Evolutionary conservation across 306 rosid genomes (phyloP), one percentile per base, ranked within the genome.

Genomic region (Trifolium dubium): DNA sequence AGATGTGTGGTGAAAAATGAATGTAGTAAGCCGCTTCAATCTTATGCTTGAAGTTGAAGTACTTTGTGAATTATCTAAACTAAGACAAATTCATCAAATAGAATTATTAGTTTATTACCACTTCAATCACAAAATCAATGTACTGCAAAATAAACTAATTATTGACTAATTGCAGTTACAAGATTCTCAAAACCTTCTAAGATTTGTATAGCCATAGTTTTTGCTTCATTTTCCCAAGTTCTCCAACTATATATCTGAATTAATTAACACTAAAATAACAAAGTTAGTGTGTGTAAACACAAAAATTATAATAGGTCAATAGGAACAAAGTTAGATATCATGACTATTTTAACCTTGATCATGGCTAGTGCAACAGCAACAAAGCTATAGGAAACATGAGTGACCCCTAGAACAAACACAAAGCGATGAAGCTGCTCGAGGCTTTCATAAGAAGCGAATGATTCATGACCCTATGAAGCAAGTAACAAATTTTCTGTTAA

Each of bases 161-260:
- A 11, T 56, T 37, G 37, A 19, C 15, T 74, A 55, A 37, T 17
- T 40, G 63, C 15, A 59, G 51, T 67, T 68, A 62, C 72, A 30
- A 8, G 77, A 72, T 64, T 49, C 35, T 82, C 47, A 76, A 66
- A 64, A 93, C 98, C 96, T 81, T 76, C 82, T 73, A 81, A 51
- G 79, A 81, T 79, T 77, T 80, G 86, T 32, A 34, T n/a, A 56
- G 90, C 97, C 29, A 80, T 62, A 31, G 86, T 63, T 76, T 89
- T 88, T 39, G 96, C 97, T 78, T 91, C 97, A 78, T 86, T 87
- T 83, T 94, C 97, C 97, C 98, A 94, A 62, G 63, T 60, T 82
- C 92, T 89, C 98, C 97, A 94, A 81, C 98, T 92, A 78, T 91
- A 89, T 41, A 94, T 91, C 98, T 94, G 86, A 85, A 84, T 40